Percentiles rank a stretch among this genome's conserved stretches.
Evolutionary conservation across 2,329 filamentous ascomycete genomes (phyloP).

Genomic region (Penicillium sp.): DNA sequence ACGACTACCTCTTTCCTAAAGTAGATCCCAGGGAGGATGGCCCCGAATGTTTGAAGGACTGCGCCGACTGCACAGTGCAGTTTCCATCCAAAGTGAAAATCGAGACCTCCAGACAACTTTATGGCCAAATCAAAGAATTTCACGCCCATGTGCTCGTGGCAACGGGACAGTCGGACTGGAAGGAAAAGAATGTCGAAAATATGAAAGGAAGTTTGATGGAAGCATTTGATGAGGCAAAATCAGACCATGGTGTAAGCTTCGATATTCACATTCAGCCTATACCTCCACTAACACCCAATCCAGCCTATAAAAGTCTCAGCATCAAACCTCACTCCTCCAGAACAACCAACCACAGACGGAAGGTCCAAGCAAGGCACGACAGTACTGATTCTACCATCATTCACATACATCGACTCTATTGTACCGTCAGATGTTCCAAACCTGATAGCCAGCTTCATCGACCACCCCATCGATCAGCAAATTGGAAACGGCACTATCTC

Average conservation of each 20-base stretch:
- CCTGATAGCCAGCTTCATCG: conserved; percentile 66
- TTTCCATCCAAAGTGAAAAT: conserved; percentile 38
- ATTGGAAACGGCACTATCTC: conserved; percentile 53
- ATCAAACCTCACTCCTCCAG: conserved; percentile 31
- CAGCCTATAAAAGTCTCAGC: conserved; percentile 39
- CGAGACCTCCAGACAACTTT: conserved; percentile 30
- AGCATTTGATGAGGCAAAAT: conserved; percentile 49
- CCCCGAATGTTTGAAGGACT: conserved; percentile 36
- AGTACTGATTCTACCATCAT: conserved; percentile 76
- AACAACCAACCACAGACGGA: conserved; percentile 8
- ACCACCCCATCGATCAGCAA: conserved; percentile 52
- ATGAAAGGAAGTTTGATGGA: conserved; percentile 53
- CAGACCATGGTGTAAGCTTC: conserved; percentile 62
- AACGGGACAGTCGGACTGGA: conserved; percentile 41
- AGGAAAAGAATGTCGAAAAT: conserved; percentile 31
- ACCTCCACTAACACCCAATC: background rate
- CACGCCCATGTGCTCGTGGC: conserved; percentile 38
- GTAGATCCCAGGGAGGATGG: conserved; percentile 36
- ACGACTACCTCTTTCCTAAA: conserved; percentile 37
- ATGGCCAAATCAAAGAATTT: conserved; percentile 39
- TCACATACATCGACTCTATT: conserved; percentile 74
- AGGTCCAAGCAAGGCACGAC: conserved; percentile 55
- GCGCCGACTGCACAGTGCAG: conserved; percentile 37
- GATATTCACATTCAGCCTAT: background rate
- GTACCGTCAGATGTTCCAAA: conserved; percentile 62